These are phyloP conservation scores for Ceratocystis destructans DNA, from an alignment of 2,329 filamentous ascomycete species.

Conservation along the genomic window DNA sequence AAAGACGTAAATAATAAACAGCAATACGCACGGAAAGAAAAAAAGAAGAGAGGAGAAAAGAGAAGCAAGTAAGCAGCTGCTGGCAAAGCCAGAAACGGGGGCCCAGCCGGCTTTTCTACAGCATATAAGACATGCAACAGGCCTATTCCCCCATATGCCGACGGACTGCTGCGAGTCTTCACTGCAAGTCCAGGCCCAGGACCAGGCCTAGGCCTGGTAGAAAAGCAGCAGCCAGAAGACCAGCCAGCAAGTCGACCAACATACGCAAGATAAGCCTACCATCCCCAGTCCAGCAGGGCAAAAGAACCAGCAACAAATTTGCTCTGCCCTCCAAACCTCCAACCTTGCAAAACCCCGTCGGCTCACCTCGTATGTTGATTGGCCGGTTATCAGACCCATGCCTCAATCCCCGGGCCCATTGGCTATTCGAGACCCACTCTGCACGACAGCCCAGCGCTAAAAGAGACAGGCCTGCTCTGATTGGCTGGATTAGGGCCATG, in stretches of 20 bases:
- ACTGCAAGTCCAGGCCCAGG: background rate
- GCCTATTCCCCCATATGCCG: no score
- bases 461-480: background rate
- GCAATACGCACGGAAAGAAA: background rate
- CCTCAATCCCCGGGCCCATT: background rate
- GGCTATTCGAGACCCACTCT: slow-evolving; percentile 17
- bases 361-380: slow-evolving; percentile 3
- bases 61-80: background rate
- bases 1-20: background rate
- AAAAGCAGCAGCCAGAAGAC: no score
- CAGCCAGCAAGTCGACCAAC: no score
- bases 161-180: background rate
- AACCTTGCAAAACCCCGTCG: background rate
- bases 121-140: background rate
- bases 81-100: slow-evolving; percentile 8
- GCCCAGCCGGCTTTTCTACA: slow-evolving; percentile 10
- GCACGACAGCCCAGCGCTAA: slow-evolving; percentile 17
- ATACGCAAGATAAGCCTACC: no score
- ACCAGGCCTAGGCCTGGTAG: no score
- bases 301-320: background rate
- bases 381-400: slow-evolving; percentile 1
- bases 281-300: no score
- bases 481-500: background rate
- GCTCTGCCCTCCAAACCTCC: background rate
- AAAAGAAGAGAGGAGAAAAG: background rate